Evolutionary conservation across 805 yeast species (phyloP), one percentile per base, ranked within the genome.

Genomic region (Monosporozyma unispora): DNA sequence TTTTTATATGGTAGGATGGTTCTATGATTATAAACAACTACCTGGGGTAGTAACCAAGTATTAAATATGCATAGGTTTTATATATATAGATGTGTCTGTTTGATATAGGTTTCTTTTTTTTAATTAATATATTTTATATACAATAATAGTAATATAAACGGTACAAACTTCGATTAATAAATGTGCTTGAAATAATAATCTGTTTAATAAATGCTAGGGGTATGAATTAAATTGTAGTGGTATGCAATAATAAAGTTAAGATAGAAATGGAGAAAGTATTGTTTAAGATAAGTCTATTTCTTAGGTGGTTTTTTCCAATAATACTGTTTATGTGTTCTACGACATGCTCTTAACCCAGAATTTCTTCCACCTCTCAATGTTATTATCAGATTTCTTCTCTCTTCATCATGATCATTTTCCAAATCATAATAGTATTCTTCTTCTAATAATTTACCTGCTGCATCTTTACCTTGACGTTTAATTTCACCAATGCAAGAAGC

Each of bases 371-470:
- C 97, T 62, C 87, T 85, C 48, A 88, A 70, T 43, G 85, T 82
- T 46, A 79, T 77, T 5, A 90, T 95, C 54, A 89, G 69, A 45
- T 67, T 67, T 39, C 79, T 81, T 62, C 99, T 81, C 45, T 80
- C 80, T 25, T 62, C 59, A 61, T 91, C 96, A 35, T 68, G 63
- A 66, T 93, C 99, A 44, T 81, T 76, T 56, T 89, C 98, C 3
- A 89, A 81, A 50, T 82, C 80, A 62, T 93, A 93, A 66, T 89
- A 93, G 62, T 87, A 93, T 64, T 93, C 97, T 64, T 88, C 95
- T 56, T 91, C 98, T 53, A 93, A 73, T 3, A 86, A 87, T 65
- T 89, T 88, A 10, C 98, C 99, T 2, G 96, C 95, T 2, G 98
- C 97, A 67, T 93, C 99, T 65, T 89, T 90, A 45, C 97, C 97